phyloP scores from a whole-genome alignment of 2,329 filamentous ascomycete species.

The Hypoxylon sp. region DNA sequence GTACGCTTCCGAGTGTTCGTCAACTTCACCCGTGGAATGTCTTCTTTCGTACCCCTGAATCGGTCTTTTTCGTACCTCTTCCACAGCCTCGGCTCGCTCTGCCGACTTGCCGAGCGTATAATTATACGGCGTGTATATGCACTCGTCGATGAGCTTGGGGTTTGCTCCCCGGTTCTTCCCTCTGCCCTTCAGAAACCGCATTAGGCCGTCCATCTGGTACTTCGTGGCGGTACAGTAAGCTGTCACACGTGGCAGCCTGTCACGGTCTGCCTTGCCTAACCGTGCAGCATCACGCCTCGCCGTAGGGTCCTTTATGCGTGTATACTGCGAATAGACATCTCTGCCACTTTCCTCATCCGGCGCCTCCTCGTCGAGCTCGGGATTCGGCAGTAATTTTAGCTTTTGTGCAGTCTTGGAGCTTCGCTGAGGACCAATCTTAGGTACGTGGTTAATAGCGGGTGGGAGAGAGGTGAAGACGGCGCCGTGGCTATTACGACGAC shows the following conservation, averaged over 20 bases:
- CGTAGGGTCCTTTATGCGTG: constrained; percentile 95
- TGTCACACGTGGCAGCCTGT: constrained; percentile 88
- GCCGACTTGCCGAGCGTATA: constrained; percentile 67
- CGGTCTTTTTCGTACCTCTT: constrained; percentile 54
- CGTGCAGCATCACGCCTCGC: constrained; percentile 92
- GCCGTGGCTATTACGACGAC: constrained; percentile 86
- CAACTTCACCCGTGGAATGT: constrained; percentile 81
- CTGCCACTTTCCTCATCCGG: constrained; percentile 90
- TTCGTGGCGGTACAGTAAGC: constrained; percentile 96
- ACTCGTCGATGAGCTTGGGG: constrained; percentile 96
- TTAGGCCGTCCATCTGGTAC: constrained; percentile 89
- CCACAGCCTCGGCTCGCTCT: constrained; percentile 57
- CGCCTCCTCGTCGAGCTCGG: constrained; percentile 78
- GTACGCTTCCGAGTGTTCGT: constrained; percentile 69
- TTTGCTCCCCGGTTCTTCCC: constrained; percentile 81
- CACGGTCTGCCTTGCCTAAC: constrained; percentile 92
- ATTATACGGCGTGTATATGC: constrained; percentile 94
- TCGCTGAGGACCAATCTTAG: constrained; percentile 92
- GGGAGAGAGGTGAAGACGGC: constrained; percentile 63
- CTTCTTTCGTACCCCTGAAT: constrained; percentile 71
- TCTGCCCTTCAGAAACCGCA: constrained; percentile 90
- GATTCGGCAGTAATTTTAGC: constrained; percentile 94
- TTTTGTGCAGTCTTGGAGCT: constrained; percentile 97
- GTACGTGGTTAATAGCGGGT: constrained; percentile 52
- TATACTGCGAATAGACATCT: constrained; percentile 98